Conservation (phyloP, 148 eudicot species). For the Fallopia convolvulus region DNA sequence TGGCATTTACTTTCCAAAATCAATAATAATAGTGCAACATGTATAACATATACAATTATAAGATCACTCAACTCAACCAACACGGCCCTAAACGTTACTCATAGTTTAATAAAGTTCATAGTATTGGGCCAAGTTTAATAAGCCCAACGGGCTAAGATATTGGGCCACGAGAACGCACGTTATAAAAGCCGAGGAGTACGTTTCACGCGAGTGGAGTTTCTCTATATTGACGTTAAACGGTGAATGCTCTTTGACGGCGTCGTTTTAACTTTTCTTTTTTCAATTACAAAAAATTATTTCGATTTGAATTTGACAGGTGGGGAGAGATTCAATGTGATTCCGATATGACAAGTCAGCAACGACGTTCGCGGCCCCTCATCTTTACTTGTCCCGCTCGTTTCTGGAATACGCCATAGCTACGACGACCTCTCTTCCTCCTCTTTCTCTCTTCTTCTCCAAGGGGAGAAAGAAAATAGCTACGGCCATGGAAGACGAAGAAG, state of each 20-base stretch:
- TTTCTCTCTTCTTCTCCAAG: background rate
- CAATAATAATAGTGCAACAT: too few relatives aligned
- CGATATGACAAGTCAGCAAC: constrained; percentile 12
- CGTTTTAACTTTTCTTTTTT: background rate
- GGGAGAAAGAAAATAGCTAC: background rate
- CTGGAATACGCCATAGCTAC: constrained; percentile 7
- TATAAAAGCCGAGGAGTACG: background rate
- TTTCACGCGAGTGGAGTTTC: background rate
- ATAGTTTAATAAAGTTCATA: too few relatives aligned
- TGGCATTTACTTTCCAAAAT: too few relatives aligned
- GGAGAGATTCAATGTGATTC: constrained; percentile 9
- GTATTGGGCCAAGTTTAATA: background rate
- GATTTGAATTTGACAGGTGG: constrained; percentile 8
- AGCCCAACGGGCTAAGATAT: background rate
- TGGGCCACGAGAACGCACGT: background rate
- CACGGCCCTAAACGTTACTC: background rate
- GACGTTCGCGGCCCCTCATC: background rate
- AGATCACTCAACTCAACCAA: too few relatives aligned
- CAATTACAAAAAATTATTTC: background rate
- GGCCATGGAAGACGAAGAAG: constrained; percentile 21
- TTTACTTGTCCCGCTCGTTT: constrained; percentile 17
- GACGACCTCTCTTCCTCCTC: constrained; percentile 2
- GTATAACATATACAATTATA: too few relatives aligned
- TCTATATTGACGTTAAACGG: background rate
- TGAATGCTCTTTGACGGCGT: background rate